Evolutionary conservation across 2,329 filamentous ascomycete genomes (phyloP), one percentile per base, ranked within the genome.

Genomic region (Phaeosphaeria sp.): DNA sequence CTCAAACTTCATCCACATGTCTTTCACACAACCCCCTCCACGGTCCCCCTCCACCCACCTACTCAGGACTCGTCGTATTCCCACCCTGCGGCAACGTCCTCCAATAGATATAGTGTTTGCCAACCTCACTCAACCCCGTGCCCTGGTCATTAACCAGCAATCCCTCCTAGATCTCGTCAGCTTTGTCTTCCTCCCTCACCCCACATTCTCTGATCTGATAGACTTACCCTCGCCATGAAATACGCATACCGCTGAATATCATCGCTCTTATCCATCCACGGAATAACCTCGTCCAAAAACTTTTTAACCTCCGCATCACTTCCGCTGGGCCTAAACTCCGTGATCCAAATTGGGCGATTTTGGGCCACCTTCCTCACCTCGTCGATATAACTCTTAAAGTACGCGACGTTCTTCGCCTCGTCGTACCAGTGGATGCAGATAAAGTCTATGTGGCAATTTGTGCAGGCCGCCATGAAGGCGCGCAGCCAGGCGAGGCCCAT

Each of bases 311-410:
- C 50, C 1, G 46, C 63, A 5, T 70, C 67, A 0, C 50, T 60
- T 0, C 73, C 73, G 0, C 40, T 50, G 2, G 66, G 47, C 6
- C 54, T 60, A 52, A 77, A 77, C 33, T 77, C 74, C 0, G 75
- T 77, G 44, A 78, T 65, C 74, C 73, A 77, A 22, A 77, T 61
- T 0, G 71, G 73, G 3, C 66, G 67, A 75, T 86, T 87, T 30
- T 84, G 84, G 50, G 86, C 87, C 17, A 86, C 39, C 2, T 56
- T 47, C 15, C 62, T 57, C 0, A 71, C 63, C 1, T 64, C 53
- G 0, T 59, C 36, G 39, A 75, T 86, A 44, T 77, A 66, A 2
- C 63, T 52, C 57, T 77, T 71, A 63, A 77, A 76, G 51, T 72
- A 67, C 1, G 56, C 59, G 18, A 68, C 55, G 36, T 72, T 71